phyloP scores from a whole-genome alignment of 169 alveolate genomes.

The Miamiensis avidus region DNA sequence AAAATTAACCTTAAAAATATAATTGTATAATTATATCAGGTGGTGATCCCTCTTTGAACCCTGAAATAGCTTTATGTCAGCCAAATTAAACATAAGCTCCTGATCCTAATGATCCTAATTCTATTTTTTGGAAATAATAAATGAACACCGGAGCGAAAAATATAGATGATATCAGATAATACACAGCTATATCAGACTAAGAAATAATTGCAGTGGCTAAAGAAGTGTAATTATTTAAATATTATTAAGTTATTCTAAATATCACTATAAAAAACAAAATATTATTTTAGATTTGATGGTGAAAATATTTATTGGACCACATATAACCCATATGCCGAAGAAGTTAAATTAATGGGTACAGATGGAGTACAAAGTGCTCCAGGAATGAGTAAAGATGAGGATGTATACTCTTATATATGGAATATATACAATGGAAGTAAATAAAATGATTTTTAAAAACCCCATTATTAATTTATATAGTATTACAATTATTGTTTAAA shows the following conservation, averaged over 20 bases:
- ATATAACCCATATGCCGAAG: not conserved
- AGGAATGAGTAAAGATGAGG: not conserved
- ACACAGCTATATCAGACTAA: not conserved
- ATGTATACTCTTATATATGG: not conserved
- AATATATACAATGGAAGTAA: not conserved
- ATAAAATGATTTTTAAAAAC: too few species aligned
- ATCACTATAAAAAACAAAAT: not conserved
- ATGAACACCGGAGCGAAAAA: not conserved
- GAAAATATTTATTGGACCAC: too few species aligned
- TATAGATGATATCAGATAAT: not conserved
- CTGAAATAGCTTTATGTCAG: too few species aligned
- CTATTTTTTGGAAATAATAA: not conserved
- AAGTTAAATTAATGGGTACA: not conserved
- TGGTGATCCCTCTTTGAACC: not conserved
- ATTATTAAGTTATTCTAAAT: too few species aligned
- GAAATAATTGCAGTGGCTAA: not conserved
- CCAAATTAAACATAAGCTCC: not conserved
- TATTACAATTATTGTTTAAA: too few species aligned
- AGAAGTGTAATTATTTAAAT: not conserved
- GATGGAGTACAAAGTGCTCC: not conserved
- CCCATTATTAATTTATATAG: too few species aligned
- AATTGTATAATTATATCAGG: not conserved
- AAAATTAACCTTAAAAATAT: too few species aligned
- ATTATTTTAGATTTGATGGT: not conserved
- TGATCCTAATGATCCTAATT: not conserved